Evolutionary conservation across 2,329 filamentous ascomycete genomes (phyloP), one percentile per base, ranked within the genome.

Genomic region (Cryphonectria carpinicola): DNA sequence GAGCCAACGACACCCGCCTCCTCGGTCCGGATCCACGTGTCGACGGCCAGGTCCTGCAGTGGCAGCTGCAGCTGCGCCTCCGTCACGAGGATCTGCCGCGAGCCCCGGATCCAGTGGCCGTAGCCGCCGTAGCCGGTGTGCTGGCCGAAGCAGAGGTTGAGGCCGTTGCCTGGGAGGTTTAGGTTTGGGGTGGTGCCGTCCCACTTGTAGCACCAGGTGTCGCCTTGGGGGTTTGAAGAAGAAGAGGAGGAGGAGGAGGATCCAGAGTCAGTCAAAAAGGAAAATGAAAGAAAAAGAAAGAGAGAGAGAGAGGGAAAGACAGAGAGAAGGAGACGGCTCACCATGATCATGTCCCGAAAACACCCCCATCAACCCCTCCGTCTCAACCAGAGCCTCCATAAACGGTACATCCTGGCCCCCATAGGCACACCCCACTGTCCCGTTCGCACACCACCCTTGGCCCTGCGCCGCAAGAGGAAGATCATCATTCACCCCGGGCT

Each of bases 41-140:
- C 81, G 0, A 86, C 74, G 11, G 77, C 78, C 60, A 77, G 74
- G 4, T 37, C 28, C 37, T 63, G 37, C 3, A 39, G 8, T 39
- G 58, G 25, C 60, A 14, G 35, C 67, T 46, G 49, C 11, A 77
- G 64, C 37, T 66, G 71, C 14, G 72, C 72, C 69, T 72, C 75
- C 1, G 80, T 74, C 14, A 87, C 71, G 1, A 82, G 73, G 56
- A 87, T 81, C 80, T 72, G 85, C 82, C 65, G 74, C 5, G 85
- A 84, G 1, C 90, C 91, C 0, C 90, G 85, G 13, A 86, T 85
- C 87, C 87, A 92, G 62, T 83, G 82, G 0, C 90, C 89, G 74
- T 93, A 93, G 0, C 91, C 91, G 0, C 90, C 91, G 69, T 93
- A 93, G 0, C 91, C 91, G 0, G 88, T 86, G 74, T 91, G 90